Percentiles rank a stretch among this genome's conserved stretches.
phyloP scores from a whole-genome alignment of 495 filamentous ascomycete species.

The Lindgomyces ingoldianus region DNA sequence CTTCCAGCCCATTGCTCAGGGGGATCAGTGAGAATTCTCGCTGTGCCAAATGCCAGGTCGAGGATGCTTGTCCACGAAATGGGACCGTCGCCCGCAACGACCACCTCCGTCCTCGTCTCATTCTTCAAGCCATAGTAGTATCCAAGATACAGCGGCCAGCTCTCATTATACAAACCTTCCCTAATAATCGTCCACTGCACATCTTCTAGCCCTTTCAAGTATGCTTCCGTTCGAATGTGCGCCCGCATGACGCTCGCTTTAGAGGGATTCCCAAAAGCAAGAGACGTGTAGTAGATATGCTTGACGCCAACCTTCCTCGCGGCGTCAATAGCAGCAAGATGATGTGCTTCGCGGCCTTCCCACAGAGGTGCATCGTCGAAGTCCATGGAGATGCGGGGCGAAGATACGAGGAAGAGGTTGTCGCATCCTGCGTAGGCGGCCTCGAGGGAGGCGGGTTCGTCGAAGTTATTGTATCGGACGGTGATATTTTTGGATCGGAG shows the following conservation, averaged over 20 bases:
- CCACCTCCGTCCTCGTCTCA: constrained; percentile 40
- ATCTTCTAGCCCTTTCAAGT: constrained; percentile 48
- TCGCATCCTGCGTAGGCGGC: constrained; percentile 48
- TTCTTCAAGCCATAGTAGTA: constrained; percentile 53
- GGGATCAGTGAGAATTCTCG: constrained; percentile 41
- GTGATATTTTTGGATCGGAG: constrained; percentile 7
- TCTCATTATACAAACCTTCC: constrained; percentile 68
- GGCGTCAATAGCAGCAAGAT: constrained; percentile 58
- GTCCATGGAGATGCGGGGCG: constrained; percentile 44
- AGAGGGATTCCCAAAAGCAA: constrained; percentile 56
- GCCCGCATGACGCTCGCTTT: constrained; percentile 67
- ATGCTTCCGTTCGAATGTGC: constrained; percentile 63
- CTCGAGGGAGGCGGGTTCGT: constrained; percentile 37
- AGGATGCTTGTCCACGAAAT: constrained; percentile 50
- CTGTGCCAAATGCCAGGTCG: constrained; percentile 50
- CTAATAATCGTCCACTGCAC: constrained; percentile 57
- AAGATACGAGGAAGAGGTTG: constrained; percentile 55
- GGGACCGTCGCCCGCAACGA: constrained; percentile 48
- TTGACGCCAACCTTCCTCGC: constrained; percentile 58
- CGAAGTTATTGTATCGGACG: constrained; percentile 38
- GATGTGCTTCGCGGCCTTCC: constrained; percentile 49
- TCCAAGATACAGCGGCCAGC: constrained; percentile 67
- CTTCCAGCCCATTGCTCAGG: constrained; percentile 42
- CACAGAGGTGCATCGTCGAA: constrained; percentile 41
- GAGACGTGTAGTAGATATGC: constrained; percentile 68